Percentiles rank a stretch among this genome's conserved stretches.
phyloP scores from a whole-genome alignment of 2,329 filamentous ascomycete genomes.

The Zasmidium citrigriseum region DNA sequence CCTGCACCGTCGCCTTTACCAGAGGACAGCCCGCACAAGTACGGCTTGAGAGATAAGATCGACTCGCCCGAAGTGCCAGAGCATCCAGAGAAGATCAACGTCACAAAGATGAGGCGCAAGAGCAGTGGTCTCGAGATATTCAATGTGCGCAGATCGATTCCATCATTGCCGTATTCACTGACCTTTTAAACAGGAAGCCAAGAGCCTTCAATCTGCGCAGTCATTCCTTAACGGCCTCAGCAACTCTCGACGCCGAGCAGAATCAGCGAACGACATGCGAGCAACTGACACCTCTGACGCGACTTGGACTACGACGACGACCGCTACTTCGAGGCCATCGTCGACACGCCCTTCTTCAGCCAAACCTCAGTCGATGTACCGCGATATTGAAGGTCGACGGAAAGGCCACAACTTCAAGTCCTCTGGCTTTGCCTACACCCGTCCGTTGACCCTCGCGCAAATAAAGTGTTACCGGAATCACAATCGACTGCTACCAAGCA shows the following conservation, averaged over 20 bases:
- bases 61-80: slow-evolving; percentile 33
- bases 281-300: slow-evolving; percentile 14
- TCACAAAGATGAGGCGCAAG: slow-evolving; percentile 29
- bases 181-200: slow-evolving; percentile 30
- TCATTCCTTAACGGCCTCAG: slow-evolving; percentile 37
- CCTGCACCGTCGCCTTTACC: slow-evolving; percentile 35
- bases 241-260: slow-evolving; percentile 33
- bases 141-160: slow-evolving; percentile 26
- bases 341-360: slow-evolving; percentile 23
- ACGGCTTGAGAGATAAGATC: slow-evolving; percentile 35
- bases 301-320: slow-evolving; percentile 7
- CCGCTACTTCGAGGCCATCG: slow-evolving; percentile 12
- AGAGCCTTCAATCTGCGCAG: slow-evolving; percentile 33
- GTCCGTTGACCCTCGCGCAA: slow-evolving; percentile 29
- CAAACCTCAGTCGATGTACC: slow-evolving; percentile 7
- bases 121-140: slow-evolving; percentile 37
- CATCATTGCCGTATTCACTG: slow-evolving; percentile 7
- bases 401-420: slow-evolving; percentile 34
- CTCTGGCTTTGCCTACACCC: slow-evolving; percentile 34
- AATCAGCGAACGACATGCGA: slow-evolving; percentile 24
- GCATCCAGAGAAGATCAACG: slow-evolving; percentile 20
- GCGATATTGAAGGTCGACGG: slow-evolving; percentile 26
- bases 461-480: slow-evolving; percentile 34
- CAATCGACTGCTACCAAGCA: slow-evolving; percentile 26
- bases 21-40: slow-evolving; percentile 38